A percentile compares a stretch with the other conserved stretches of the same genome.
phyloP scores from a whole-genome alignment of 805 yeast genomes.

The Yarrowia divulgata region DNA sequence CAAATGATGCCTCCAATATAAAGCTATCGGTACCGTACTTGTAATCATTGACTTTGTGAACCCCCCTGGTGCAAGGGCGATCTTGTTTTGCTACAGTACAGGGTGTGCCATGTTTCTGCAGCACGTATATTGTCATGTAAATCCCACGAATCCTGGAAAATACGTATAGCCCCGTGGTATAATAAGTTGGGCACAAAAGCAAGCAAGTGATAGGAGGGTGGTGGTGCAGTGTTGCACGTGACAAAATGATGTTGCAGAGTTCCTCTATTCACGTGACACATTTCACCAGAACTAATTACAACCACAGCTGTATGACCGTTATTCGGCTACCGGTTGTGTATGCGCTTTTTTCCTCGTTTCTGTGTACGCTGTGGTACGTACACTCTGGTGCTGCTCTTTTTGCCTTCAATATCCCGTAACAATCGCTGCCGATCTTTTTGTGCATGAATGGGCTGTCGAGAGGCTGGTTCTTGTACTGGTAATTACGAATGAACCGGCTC shows the following conservation, averaged over 20 bases:
- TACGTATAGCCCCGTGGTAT: not conserved
- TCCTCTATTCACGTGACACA: too few relatives aligned
- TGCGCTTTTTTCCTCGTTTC: not conserved
- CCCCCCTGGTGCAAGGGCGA: too few relatives aligned
- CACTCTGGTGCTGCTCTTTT: conserved; percentile 25
- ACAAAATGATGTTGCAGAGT: not conserved
- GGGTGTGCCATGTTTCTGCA: too few relatives aligned
- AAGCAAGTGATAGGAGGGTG: not conserved
- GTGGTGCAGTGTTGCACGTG: not conserved
- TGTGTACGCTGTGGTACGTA: not conserved
- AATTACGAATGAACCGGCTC: too few relatives aligned
- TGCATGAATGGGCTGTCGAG: too few relatives aligned
- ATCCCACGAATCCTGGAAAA: not conserved
- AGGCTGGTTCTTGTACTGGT: too few relatives aligned
- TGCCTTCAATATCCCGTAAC: conserved; percentile 24
- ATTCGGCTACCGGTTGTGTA: not conserved
- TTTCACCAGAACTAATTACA: too few relatives aligned
- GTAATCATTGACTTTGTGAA: too few relatives aligned
- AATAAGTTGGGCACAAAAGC: conserved; percentile 3
- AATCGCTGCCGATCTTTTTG: conserved; percentile 8
- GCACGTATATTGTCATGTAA: not conserved
- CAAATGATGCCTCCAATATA: too few relatives aligned
- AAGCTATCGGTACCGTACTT: too few relatives aligned
- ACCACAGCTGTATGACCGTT: not conserved
- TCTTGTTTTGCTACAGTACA: too few relatives aligned